Evolutionary conservation across 1,139 yeast genomes (phyloP), one percentile per base, ranked within the genome.

Genomic region (Suhomyces ambrosiae): DNA sequence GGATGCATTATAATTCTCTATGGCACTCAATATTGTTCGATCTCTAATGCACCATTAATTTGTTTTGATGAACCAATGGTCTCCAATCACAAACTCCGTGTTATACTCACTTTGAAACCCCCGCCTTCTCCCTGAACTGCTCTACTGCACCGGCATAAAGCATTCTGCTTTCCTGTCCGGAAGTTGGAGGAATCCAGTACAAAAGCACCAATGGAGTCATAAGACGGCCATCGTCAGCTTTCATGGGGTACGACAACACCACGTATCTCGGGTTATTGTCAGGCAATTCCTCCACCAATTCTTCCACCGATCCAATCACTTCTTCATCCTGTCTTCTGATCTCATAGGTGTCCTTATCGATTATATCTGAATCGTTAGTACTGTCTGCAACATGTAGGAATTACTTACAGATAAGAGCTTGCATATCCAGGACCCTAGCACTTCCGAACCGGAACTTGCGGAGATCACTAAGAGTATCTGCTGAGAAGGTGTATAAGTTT

Each of bases 81-180:
- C n/a, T n/a, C n/a, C n/a, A n/a, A n/a, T n/a, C n/a, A n/a, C n/a
- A n/a, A n/a, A n/a, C n/a, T n/a, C n/a, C n/a, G n/a, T 18, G 21
- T 10, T 26, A 48, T 52, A 75, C 80, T 41, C 60, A 74, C 80
- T 76, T 78, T 27, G 80, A 68, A 10, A 85, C 90, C 10, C 92
- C 90, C 12, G 95, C 86, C 52, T 82, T 82, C 38, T 77, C 82
- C 56, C 92, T 73, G 45, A 89, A 75, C 49, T 82, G 64, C 54
- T 89, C 96, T 18, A 86, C 77, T 1, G 95, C 95, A 2, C 94
- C 95, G 1, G 96, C 97, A 53, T 86, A 89, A 33, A 86, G 64
- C 96, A 89, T 89, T 56, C 84, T 78, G 55, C 76, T 69, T 38
- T 82, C 86, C 56, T 82, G 92, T 12, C 86, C 83, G 13, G 89